Percentiles rank a stretch among this genome's conserved stretches.
Conservation (phyloP, 768 basidiomycete species). For the Phylloporus sp. region DNA sequence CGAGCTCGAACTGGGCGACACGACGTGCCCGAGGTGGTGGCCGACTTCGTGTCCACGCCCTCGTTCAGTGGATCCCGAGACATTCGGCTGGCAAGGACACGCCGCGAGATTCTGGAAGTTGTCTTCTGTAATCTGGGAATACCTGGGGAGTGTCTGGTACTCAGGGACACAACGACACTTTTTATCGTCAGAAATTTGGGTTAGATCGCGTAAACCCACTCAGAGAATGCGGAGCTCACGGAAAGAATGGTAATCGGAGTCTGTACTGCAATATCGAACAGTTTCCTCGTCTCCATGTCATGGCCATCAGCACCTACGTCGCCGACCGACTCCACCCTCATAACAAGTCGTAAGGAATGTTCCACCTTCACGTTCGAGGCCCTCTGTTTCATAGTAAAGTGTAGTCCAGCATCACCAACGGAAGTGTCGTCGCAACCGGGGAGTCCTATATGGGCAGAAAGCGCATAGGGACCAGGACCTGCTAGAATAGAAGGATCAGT, state of each 20-base stretch:
- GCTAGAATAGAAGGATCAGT: constrained; percentile 20
- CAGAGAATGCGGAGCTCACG: constrained; percentile 40
- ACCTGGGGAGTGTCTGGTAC: constrained; percentile 74
- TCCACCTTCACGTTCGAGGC: constrained; percentile 65
- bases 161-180: constrained; percentile 83
- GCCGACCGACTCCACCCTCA: constrained; percentile 71
- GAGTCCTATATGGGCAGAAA: constrained; percentile 15
- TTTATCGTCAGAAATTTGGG: neutral
- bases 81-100: constrained; percentile 41
- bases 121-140: constrained; percentile 40
- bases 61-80: neutral
- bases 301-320: constrained; percentile 57
- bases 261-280: constrained; percentile 86
- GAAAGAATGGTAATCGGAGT: constrained; percentile 86
- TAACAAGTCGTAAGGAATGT: constrained; percentile 75
- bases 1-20: constrained; percentile 27
- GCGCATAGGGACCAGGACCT: constrained; percentile 25
- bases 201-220: neutral
- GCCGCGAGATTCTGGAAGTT: constrained; percentile 1
- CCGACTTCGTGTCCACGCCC: constrained; percentile 3
- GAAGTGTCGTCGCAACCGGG: constrained; percentile 11
- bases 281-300: constrained; percentile 67
- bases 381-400: constrained; percentile 67
- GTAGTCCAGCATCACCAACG: constrained; percentile 37
- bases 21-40: constrained; percentile 24